Base-by-base conservation (phyloP, 805 yeast genomes). In the Teunomyces stri region DNA sequence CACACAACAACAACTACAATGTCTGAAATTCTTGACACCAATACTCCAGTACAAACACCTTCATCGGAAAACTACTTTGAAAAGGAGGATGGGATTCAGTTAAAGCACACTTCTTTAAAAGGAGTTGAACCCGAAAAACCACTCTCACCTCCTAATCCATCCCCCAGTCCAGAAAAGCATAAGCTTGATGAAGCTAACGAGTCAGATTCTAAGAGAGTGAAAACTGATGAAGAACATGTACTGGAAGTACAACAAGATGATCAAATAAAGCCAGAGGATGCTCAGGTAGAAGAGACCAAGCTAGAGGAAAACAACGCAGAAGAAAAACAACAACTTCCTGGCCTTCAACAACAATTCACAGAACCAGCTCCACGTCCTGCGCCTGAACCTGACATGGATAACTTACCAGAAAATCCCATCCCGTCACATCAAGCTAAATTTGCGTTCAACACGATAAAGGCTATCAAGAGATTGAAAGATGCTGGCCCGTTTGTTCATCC, bases 401-500 rank as follows among this genome's bases (percentile, higher is more conserved):
- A 84, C 54, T 70, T 86, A 20, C 88, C 92, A 2, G 72, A 57
- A 10, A 60, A 74, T 52, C 92, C 96, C 13, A 69, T 87, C 55
- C 92, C 94, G 21, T 74, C 78, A 44, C 97, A 94, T 66, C 98
- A 94, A 68, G 78, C 80, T 57, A 86, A 85, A 60, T 91, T 85
- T 60, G 89, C 92, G 1, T 56, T 80, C 15, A 86, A 88, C 52
- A 80, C 91, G 1, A 76, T 94, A 43, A 88, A 91, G 58, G 91
- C 96, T 10, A 85, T 94, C 51, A 89, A 87, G 65, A 75, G 98
- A 51, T 77, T 92, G 59, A 89, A 90, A 66, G 99, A 94, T 68
- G 96, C 98, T 1, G 81, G 76, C 12, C 98, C 98, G 1, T 94
- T 94, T 62, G 62, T 89, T 39, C 80, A 74, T 44, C 99, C 99